Percentiles rank a stretch among this genome's conserved stretches.
phyloP scores from a whole-genome alignment of 164 flowering plant genomes.

The Annona squamosa region DNA sequence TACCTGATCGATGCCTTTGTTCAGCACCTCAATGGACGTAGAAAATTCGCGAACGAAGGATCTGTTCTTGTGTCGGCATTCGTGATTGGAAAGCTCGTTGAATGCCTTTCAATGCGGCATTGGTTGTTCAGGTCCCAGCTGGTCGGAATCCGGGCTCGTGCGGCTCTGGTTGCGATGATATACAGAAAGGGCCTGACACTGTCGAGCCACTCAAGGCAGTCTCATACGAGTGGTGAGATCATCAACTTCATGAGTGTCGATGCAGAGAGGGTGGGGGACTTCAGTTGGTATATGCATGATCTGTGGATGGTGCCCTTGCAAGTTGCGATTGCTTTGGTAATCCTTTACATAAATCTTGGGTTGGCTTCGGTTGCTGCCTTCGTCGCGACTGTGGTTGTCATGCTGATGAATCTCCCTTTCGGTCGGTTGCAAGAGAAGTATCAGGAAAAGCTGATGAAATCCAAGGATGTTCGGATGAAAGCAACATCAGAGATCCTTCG shows the following conservation, averaged over 20 bases:
- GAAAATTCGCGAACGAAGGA: conserved; percentile 37
- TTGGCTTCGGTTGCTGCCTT: conserved; percentile 50
- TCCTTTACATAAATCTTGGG: conserved; percentile 63
- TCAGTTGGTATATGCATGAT: conserved; percentile 59
- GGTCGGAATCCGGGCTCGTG: conserved; percentile 37
- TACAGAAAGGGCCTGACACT: conserved; percentile 56
- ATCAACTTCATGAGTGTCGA: conserved; percentile 74
- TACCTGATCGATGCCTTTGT: conserved; percentile 62
- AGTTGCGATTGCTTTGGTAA: conserved; percentile 41
- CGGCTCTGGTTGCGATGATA: conserved; percentile 42
- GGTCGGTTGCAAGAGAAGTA: conserved; percentile 40
- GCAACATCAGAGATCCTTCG: conserved; percentile 56
- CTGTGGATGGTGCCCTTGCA: conserved; percentile 57
- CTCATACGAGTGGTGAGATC: conserved; percentile 59
- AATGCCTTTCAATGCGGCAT: conserved; percentile 52
- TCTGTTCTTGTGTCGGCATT: conserved; percentile 44
- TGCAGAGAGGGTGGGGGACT: conserved; percentile 57
- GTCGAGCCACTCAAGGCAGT: conserved; percentile 54
- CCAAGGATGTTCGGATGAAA: conserved; percentile 70
- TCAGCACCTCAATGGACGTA: conserved; percentile 46
- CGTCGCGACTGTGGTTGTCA: conserved; percentile 40
- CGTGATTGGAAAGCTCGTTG: conserved; percentile 49
- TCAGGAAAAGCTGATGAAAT: conserved; percentile 52
- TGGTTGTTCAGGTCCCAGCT: conserved; percentile 50
- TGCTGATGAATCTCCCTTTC: conserved; percentile 55